These are phyloP conservation scores for Tuber aestivum DNA, from an alignment of 495 filamentous ascomycete genomes.

Conservation along the genomic window DNA sequence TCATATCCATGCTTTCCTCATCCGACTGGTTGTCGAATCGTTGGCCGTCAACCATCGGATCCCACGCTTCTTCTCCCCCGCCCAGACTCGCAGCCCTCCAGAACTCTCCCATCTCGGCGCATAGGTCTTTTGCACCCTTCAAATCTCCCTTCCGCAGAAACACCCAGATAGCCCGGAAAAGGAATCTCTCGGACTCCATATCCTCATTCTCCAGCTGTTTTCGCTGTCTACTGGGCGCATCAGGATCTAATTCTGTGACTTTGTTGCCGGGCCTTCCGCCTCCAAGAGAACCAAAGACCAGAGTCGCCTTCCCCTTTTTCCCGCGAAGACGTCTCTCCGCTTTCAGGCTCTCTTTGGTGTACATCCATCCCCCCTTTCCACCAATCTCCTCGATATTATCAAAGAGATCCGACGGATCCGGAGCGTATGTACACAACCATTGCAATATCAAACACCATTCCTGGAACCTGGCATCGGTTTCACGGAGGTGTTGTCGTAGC, in stretches of 20 bases:
- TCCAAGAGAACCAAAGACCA: constrained; percentile 44
- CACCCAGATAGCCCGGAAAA: constrained; percentile 37
- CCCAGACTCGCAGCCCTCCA: constrained; percentile 75
- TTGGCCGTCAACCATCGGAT: constrained; percentile 33
- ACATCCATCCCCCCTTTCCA: constrained; percentile 82
- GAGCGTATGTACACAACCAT: constrained; percentile 72
- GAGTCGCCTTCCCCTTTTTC: constrained; percentile 57
- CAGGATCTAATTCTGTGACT: constrained; percentile 89
- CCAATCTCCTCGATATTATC: constrained; percentile 53
- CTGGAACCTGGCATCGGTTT: constrained; percentile 50
- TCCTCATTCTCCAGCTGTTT: constrained; percentile 70
- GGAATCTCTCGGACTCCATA: constrained; percentile 64
- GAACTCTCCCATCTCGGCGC: constrained; percentile 34
- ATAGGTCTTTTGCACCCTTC: constrained; percentile 21
- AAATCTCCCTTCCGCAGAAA: constrained; percentile 36
- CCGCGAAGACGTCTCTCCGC: constrained; percentile 68
- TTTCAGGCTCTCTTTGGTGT: constrained; percentile 85
- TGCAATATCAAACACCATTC: constrained; percentile 70
- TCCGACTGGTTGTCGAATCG: constrained; percentile 14
- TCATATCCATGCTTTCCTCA: constrained; percentile 9
- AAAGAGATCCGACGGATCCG: constrained; percentile 60
- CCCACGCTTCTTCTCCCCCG: constrained; percentile 44
- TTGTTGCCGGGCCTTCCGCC: constrained; percentile 53
- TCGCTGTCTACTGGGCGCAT: constrained; percentile 73
- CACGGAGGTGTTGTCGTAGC: constrained; percentile 49